Conservation (phyloP, 2,329 filamentous ascomycete species). For the Stagonosporopsis rhizophila region DNA sequence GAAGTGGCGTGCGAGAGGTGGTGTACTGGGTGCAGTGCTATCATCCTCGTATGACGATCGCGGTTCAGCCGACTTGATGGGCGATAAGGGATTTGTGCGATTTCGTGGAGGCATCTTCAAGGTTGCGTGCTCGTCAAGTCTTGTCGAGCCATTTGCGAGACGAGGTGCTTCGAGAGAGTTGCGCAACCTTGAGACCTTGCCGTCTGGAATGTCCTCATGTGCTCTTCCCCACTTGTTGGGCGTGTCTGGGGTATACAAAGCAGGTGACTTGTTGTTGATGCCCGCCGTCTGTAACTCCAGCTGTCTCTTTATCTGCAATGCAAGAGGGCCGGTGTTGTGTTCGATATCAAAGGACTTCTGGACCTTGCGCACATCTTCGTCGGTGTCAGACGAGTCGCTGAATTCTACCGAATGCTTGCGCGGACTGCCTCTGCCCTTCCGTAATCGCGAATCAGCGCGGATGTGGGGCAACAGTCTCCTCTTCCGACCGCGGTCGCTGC, state of each 20-base stretch:
- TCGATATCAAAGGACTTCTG: conserved; percentile 56
- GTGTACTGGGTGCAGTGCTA: conserved; percentile 50
- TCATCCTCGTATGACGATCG: conserved; percentile 51
- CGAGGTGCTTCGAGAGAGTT: conserved; percentile 36
- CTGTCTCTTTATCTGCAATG: conserved; percentile 53
- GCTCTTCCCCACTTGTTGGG: conserved; percentile 49
- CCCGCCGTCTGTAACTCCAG: conserved; percentile 53
- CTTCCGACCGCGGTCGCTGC: conserved; percentile 49
- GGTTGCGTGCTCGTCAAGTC: conserved; percentile 23
- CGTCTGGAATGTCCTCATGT: conserved; percentile 28
- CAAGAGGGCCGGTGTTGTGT: conserved; percentile 56
- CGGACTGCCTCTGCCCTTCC: conserved; percentile 18
- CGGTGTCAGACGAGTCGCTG: conserved; percentile 45
- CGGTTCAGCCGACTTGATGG: conserved; percentile 39
- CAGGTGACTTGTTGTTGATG: conserved; percentile 45
- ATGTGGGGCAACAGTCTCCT: conserved; percentile 41
- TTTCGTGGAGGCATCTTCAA: conserved; percentile 33
- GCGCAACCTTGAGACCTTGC: conserved; percentile 24
- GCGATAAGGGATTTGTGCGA: conserved; percentile 22
- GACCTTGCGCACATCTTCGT: conserved; percentile 60
- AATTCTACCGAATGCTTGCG: conserved; percentile 31
- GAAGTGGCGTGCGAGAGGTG: conserved; percentile 39
- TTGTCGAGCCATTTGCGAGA: conserved; percentile 28
- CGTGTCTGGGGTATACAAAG: conserved; percentile 52
- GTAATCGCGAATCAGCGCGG: conserved; percentile 42